These are phyloP conservation scores for Fusarium sp. DNA, from an alignment of 2,329 filamentous ascomycete genomes.

Conservation along the genomic window DNA sequence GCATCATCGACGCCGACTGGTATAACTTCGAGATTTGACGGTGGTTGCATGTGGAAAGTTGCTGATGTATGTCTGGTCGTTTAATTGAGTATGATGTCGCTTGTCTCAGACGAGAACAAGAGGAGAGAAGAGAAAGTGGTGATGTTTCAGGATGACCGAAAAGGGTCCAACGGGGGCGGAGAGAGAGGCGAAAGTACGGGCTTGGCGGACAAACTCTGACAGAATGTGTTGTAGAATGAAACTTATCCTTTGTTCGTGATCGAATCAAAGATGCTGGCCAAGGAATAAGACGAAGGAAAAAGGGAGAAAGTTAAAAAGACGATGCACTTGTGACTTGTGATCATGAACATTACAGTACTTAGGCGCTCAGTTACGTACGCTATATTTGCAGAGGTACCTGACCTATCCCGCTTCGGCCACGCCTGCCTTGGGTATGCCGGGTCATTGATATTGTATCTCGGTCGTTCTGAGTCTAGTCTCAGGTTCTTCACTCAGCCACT, in stretches of 20 bases:
- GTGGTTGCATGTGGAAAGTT: constrained; percentile 39
- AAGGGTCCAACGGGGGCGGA: constrained; percentile 13
- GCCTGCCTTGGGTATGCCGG: neutral
- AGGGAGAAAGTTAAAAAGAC: constrained; percentile 7
- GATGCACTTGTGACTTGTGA: constrained; percentile 35
- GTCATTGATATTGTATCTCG: constrained; percentile 17
- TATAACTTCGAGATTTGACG: constrained; percentile 34
- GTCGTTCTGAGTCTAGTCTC: constrained; percentile 17
- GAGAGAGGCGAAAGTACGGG: constrained; percentile 4
- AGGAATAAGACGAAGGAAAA: constrained; percentile 5
- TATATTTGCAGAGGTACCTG: neutral
- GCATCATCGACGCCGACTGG: constrained; percentile 38
- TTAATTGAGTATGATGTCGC: constrained; percentile 22
- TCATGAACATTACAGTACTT: constrained; percentile 17
- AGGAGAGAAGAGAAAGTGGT: constrained; percentile 26
- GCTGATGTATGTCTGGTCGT: neutral
- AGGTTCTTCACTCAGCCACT: constrained; percentile 16
- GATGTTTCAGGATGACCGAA: constrained; percentile 34
- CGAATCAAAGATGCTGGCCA: constrained; percentile 1
- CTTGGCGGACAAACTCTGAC: constrained; percentile 12
- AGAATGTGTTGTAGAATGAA: constrained; percentile 3
- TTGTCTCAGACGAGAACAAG: constrained; percentile 19
- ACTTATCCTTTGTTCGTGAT: constrained; percentile 2
- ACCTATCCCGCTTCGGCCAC: neutral
- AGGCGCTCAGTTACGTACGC: neutral